Evolutionary conservation across 768 basidiomycete species (phyloP), one percentile per base, ranked within the genome.

Genomic region (Clavulina sp.): DNA sequence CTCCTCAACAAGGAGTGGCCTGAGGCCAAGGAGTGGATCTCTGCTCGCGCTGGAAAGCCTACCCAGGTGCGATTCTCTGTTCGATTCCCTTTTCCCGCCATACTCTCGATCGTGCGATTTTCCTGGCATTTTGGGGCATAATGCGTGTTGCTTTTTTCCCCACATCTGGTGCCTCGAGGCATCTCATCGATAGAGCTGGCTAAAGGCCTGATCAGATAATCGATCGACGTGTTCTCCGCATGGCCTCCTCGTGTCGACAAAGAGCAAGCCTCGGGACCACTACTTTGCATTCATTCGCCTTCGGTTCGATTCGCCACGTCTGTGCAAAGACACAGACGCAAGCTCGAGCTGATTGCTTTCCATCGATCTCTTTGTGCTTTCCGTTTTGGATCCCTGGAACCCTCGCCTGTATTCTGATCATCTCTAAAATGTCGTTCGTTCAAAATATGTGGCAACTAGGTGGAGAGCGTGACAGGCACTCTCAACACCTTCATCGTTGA

Each of bases 401-500:
- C n/a, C n/a, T n/a, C n/a, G n/a, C n/a, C 46, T 30, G 48, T 26
- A n/a, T 51, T 52, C 57, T 60, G 47, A 62, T 53, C 58, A 38
- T 56, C 54, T 31, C 32, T 56, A 9, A 13, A 32, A 21, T 46
- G 52, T 24, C 40, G 26, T 38, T 38, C 36, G 41, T 16, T 57
- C 56, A 33, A 29, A 19, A 55, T 34, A 16, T 50, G 19, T 34
- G 28, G 31, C 46, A 5, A 56, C 24, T 57, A 89, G 84, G 93
- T 96, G 54, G 95, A 95, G 70, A 75, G 82, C 43, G 80, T 86
- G 56, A 85, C 83, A n/a, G 93, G 93, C 55, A 89, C 87, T 31
- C 75, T 99, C 57, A 91, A 82, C 73, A 95, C 81, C 66, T 97
- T 99, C 70, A 96, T 99, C 67, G 76, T 97, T 57, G 93, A 99